These are phyloP conservation scores for Agastache rugosa DNA, from an alignment of 257 asterid species.

Conservation along the genomic window DNA sequence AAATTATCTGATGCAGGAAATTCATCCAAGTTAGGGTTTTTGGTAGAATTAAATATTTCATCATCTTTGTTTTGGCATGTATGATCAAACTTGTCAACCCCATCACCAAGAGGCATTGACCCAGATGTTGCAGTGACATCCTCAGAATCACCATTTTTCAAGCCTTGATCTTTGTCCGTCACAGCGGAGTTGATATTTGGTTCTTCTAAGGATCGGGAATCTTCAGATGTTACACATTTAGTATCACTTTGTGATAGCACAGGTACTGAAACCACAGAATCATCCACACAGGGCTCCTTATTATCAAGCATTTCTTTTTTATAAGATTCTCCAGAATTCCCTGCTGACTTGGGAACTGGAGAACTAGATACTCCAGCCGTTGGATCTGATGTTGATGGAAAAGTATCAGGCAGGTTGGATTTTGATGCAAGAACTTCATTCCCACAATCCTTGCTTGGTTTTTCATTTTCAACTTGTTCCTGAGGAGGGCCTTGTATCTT, in stretches of 20 bases:
- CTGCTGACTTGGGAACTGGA: constrained; percentile 31
- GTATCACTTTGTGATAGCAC: constrained; percentile 37
- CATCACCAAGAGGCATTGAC: constrained; percentile 36
- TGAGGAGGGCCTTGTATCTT: constrained; percentile 34
- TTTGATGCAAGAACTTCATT: constrained; percentile 41
- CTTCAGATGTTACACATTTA: constrained; percentile 38
- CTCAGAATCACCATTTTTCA: constrained; percentile 28
- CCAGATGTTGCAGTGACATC: constrained; percentile 28
- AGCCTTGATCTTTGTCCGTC: constrained; percentile 40
- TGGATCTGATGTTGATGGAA: constrained; percentile 35
- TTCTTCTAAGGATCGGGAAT: constrained; percentile 28
- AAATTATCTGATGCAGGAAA: constrained; percentile 35
- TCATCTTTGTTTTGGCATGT: constrained; percentile 29
- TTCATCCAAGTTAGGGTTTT: constrained; percentile 30
- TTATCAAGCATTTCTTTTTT: constrained; percentile 32
- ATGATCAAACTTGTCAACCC: constrained; percentile 36
- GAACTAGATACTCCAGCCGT: constrained; percentile 26
- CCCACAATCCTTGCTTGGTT: constrained; percentile 31
- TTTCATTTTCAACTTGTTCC: constrained; percentile 32
- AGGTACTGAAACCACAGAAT: constrained; percentile 41
- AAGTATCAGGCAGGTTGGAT: constrained; percentile 31
- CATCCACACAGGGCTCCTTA: constrained; percentile 31
- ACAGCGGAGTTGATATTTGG: constrained; percentile 31
- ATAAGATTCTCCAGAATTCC: constrained; percentile 32
- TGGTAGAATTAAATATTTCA: constrained; percentile 20